phyloP scores from a whole-genome alignment of 2,329 filamentous ascomycete genomes.

The Pezicula carpinea region DNA sequence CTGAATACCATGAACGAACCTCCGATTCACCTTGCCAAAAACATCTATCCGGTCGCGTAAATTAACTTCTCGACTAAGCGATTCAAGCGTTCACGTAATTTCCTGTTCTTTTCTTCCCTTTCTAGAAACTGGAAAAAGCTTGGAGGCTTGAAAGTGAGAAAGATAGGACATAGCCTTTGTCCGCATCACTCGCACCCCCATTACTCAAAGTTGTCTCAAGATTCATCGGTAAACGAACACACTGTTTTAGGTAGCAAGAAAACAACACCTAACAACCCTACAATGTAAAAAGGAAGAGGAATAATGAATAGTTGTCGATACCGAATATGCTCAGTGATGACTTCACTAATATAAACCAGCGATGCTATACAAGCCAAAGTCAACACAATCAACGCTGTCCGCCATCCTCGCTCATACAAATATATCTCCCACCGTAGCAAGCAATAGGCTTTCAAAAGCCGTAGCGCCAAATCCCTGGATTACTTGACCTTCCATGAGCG shows the following conservation, averaged over 20 bases:
- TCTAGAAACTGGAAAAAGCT: no score
- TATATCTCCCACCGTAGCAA: constrained; percentile 30
- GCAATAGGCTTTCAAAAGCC: constrained; percentile 29
- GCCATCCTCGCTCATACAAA: constrained; percentile 28
- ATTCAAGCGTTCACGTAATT: no score
- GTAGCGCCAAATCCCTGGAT: constrained; percentile 29
- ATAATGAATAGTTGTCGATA: constrained; percentile 27
- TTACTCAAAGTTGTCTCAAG: no score
- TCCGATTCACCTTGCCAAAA: no score
- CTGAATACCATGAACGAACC: no score
- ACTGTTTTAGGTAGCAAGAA: constrained; percentile 26
- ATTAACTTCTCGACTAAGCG: no score
- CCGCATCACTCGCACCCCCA: no score
- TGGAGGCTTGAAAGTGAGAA: no score
- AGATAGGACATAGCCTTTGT: no score
- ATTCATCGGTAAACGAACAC: no score
- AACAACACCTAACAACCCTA: constrained; percentile 20
- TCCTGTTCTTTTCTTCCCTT: no score
- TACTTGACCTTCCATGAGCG: constrained; percentile 29
- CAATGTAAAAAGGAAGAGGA: constrained; percentile 25
- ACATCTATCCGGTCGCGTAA: no score
- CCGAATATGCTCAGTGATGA: constrained; percentile 24
- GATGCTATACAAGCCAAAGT: constrained; percentile 27
- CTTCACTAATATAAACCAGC: constrained; percentile 26
- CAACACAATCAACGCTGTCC: constrained; percentile 27